Conservation (phyloP, 1,139 yeast genomes). For the Nematodospora anomalae region DNA sequence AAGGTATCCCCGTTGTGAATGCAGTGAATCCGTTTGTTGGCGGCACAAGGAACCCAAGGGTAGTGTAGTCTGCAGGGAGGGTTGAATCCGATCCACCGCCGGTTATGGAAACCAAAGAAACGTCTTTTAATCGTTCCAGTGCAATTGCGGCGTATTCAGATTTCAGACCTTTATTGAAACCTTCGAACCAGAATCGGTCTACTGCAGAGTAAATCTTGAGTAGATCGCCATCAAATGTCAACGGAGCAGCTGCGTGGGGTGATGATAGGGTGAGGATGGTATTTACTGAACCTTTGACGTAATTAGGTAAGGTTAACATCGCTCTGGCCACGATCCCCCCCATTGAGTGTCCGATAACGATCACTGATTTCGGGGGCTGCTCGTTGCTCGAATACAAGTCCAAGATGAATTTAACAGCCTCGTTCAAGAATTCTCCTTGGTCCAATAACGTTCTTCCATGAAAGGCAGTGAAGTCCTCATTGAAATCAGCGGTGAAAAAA, state of each 20-base stretch:
- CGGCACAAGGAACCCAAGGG: slow-evolving; percentile 72
- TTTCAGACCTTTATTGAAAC: slow-evolving; percentile 34
- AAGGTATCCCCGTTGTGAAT: slow-evolving; percentile 82
- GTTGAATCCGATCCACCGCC: slow-evolving; percentile 86
- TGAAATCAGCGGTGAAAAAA: slow-evolving; percentile 88
- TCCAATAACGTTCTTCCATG: slow-evolving; percentile 92
- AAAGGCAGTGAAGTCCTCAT: slow-evolving; percentile 94
- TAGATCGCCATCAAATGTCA: slow-evolving; percentile 92
- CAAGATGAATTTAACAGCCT: slow-evolving; percentile 76
- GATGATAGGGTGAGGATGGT: slow-evolving; percentile 86
- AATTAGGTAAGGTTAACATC: slow-evolving; percentile 77
- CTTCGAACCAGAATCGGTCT: slow-evolving; percentile 79
- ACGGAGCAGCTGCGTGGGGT: slow-evolving; percentile 92
- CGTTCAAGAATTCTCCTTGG: slow-evolving; percentile 91
- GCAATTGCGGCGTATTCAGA: slow-evolving; percentile 32
- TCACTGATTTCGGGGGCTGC: slow-evolving; percentile 65
- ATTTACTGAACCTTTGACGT: slow-evolving; percentile 67
- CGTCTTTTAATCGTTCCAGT: slow-evolving; percentile 40
- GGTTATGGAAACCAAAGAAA: slow-evolving; percentile 73
- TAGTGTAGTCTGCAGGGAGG: slow-evolving; percentile 91
- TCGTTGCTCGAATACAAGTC: slow-evolving; percentile 50
- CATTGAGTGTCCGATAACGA: slow-evolving; percentile 91
- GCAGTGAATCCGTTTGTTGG: slow-evolving; percentile 77
- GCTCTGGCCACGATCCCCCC: slow-evolving; percentile 92
- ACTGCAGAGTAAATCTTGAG: slow-evolving; percentile 70